Base-by-base conservation (phyloP, 306 rosid genomes). In the Sindora glabra region DNA sequence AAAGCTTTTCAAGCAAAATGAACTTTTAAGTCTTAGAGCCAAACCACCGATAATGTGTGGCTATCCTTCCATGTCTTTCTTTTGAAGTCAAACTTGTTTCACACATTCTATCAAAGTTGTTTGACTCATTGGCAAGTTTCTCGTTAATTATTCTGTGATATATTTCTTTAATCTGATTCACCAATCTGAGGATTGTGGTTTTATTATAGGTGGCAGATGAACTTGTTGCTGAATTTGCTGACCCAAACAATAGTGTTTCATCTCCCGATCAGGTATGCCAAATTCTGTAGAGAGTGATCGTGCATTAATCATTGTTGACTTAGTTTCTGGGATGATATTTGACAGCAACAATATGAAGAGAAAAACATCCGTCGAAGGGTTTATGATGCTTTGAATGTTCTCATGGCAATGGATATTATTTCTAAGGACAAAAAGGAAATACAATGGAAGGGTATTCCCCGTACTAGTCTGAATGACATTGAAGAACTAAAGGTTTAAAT, bases 371-470 rank as follows among this genome's bases (percentile, higher is more conserved):
- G 96, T 51, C 81, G 96, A 47, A 86, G 98, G 83, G 98, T 92
- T 32, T 92, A 92, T 73, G 98, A 92, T 72, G 98, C 98, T 56
- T 67, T 92, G 62, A 92, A 92, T 61, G 98, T 92, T 76, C 98
- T 92, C 66, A 92, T 88, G 98, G 96, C 96, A 41, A 92, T 92
- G 98, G 96, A 92, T 71, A 92, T 92, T 34, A 92, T 92, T 74
- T 88, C 98, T 13, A 92, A 92, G 86, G 98, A 92, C 74, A 92
- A 92, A 75, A 92, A 88, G 50, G 96, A 92, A 74, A 92, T 92
- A 64, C 98, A 92, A 76, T 92, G 98, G 98, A 88, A 78, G 78
- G 98, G 98, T 69, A 86, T 92, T 53, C 98, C 98, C 74, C 98
- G 88, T 47, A 83, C 95, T 22, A 88, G 90, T 72, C 58, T 69